Evolutionary conservation across 805 yeast genomes (phyloP).

Genomic region (Teunomyces panamensis): DNA sequence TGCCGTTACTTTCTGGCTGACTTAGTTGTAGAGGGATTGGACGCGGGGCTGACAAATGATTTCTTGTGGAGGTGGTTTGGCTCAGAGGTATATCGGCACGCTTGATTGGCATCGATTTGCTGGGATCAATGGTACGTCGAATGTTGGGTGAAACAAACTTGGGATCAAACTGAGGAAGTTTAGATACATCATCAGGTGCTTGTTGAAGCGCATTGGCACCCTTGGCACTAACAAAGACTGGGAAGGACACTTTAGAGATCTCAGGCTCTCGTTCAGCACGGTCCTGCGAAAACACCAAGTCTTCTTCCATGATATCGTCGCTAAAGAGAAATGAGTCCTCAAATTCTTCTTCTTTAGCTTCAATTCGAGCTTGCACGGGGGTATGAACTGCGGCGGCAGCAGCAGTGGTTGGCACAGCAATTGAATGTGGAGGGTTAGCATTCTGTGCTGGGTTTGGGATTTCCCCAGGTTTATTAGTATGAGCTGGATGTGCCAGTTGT

Average conservation of each 20-base stretch:
- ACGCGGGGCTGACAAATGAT: neutral
- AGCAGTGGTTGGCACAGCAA: neutral
- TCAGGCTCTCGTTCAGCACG: neutral
- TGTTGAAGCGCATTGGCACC: constrained; percentile 57
- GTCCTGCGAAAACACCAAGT: constrained; percentile 3
- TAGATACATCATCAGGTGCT: constrained; percentile 37
- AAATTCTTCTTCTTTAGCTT: constrained; percentile 24
- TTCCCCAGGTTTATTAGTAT: neutral
- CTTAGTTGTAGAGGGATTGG: constrained; percentile 3
- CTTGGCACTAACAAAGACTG: constrained; percentile 59
- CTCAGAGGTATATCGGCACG: constrained; percentile 20
- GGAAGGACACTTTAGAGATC: constrained; percentile 1
- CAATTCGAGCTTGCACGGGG: neutral
- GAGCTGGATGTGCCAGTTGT: neutral
- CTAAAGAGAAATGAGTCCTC: constrained; percentile 41
- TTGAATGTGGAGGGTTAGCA: neutral
- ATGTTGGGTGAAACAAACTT: constrained; percentile 51
- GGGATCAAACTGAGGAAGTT: constrained; percentile 53
- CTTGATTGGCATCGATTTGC: constrained; percentile 62
- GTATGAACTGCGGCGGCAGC: neutral
- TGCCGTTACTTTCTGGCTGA: neutral
- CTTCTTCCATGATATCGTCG: constrained; percentile 33
- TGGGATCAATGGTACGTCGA: constrained; percentile 59
- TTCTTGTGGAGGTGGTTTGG: neutral
- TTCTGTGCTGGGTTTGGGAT: neutral